phyloP scores from a whole-genome alignment of 2,329 filamentous ascomycete species.

The Metarhizium robertsii region DNA sequence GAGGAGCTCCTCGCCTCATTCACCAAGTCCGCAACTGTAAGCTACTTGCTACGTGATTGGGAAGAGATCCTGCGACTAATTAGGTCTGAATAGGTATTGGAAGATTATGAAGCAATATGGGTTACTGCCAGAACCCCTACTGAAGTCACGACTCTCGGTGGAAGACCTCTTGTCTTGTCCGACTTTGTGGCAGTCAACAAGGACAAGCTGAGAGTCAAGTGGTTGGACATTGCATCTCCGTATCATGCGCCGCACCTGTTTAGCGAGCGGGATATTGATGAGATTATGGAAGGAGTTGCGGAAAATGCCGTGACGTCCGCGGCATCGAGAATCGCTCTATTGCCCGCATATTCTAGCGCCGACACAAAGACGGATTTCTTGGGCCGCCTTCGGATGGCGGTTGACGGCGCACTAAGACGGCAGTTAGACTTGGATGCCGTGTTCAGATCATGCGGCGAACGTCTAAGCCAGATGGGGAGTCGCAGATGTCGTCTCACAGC shows the following conservation, averaged over 20 bases:
- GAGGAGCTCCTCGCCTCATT: constrained; percentile 3
- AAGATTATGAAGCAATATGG: constrained; percentile 8
- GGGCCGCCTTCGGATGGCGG: neutral
- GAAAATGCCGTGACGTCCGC: neutral
- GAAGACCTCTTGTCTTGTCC: constrained; percentile 11
- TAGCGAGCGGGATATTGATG: neutral
- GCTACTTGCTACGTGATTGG: neutral
- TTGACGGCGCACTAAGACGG: neutral
- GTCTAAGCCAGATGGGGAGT: neutral
- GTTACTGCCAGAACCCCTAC: constrained; percentile 15
- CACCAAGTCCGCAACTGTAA: constrained; percentile 1
- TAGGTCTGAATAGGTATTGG: neutral
- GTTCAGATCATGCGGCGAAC: neutral
- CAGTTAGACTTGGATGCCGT: neutral
- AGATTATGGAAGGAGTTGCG: neutral
- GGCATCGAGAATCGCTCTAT: neutral
- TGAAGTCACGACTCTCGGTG: constrained; percentile 14
- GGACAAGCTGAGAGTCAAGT: constrained; percentile 6
- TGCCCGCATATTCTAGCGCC: neutral
- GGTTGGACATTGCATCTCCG: constrained; percentile 13
- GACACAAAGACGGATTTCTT: neutral
- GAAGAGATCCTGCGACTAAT: too few relatives aligned
- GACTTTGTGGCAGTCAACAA: constrained; percentile 9
- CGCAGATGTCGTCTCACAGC: neutral
- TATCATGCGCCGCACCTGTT: constrained; percentile 17